Evolutionary conservation across 2,329 filamentous ascomycete genomes (phyloP).

Genomic region (Arthroderma uncinatum): DNA sequence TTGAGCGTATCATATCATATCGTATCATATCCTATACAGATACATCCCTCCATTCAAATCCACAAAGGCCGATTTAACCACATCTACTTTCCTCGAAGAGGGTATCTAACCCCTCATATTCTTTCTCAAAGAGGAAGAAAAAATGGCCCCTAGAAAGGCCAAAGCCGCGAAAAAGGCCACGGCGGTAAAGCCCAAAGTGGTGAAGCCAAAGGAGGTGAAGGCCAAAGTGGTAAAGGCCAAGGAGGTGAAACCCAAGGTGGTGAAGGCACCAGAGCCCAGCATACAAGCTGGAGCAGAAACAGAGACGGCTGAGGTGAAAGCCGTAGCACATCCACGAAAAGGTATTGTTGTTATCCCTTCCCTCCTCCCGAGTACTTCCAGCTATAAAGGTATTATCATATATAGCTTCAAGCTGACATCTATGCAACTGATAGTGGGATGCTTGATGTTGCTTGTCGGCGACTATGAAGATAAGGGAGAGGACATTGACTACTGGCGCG

Average conservation of each 20-base stretch:
- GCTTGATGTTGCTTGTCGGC: constrained; percentile 11
- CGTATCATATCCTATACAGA: not conserved
- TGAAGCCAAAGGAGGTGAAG: too few species aligned
- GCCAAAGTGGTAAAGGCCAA: too few species aligned
- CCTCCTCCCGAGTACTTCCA: not conserved
- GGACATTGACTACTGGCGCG: constrained; percentile 11
- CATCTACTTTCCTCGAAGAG: not conserved
- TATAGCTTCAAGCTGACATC: not conserved
- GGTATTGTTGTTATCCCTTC: constrained; percentile 2
- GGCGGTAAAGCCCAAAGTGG: not conserved
- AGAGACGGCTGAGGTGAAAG: not conserved
- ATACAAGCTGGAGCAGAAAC: not conserved
- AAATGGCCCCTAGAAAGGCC: not conserved
- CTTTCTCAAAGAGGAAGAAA: not conserved
- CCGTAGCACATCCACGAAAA: constrained; percentile 6
- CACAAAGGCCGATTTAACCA: not conserved
- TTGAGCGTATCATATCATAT: not conserved
- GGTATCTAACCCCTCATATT: not conserved
- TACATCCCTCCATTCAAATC: not conserved
- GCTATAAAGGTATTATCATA: not conserved
- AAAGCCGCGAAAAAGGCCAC: not conserved
- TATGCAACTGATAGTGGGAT: constrained; percentile 7
- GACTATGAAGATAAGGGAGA: constrained; percentile 9
- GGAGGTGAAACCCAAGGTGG: too few species aligned
- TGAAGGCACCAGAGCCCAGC: not conserved